phyloP scores from a whole-genome alignment of 306 rosid genomes.

The Cicer cuneatum region DNA sequence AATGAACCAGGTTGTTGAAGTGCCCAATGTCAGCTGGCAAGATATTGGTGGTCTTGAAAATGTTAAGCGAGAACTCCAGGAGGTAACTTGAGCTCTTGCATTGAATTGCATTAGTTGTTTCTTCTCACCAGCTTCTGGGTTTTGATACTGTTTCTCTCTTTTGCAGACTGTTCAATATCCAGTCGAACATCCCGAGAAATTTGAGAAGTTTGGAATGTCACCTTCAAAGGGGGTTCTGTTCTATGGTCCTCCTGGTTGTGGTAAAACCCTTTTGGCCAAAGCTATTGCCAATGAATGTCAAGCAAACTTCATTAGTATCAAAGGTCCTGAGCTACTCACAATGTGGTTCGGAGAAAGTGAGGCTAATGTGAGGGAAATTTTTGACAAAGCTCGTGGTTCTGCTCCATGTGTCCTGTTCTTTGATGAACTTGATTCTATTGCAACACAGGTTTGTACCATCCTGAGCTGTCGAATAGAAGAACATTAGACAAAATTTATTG shows the following conservation, averaged over 20 bases:
- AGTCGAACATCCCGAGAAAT: slow-evolving; percentile 98
- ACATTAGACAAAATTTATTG: not conserved
- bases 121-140: slow-evolving; percentile 13
- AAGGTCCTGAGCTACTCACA: slow-evolving; percentile 98
- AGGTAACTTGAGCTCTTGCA: slow-evolving; percentile 58
- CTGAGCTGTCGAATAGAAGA: slow-evolving; percentile 11
- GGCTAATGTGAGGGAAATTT: slow-evolving; percentile 98
- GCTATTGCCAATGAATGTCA: slow-evolving; percentile 99
- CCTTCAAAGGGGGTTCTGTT: slow-evolving; percentile 99
- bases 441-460: slow-evolving; percentile 81
- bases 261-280: slow-evolving; percentile 96
- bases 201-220: slow-evolving; percentile 98
- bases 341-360: slow-evolving; percentile 99
- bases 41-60: slow-evolving; percentile 99
- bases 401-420: slow-evolving; percentile 99
- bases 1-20: slow-evolving; percentile 85
- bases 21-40: slow-evolving; percentile 91
- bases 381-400: slow-evolving; percentile 98
- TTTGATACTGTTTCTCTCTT: slow-evolving; percentile 28
- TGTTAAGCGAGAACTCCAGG: slow-evolving; percentile 98
- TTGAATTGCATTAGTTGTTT: slow-evolving; percentile 15
- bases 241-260: slow-evolving; percentile 99
- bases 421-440: slow-evolving; percentile 98
- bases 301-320: slow-evolving; percentile 95
- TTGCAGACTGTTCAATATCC: slow-evolving; percentile 98